Evolutionary conservation across 2,329 filamentous ascomycete genomes (phyloP), one percentile per base, ranked within the genome.

Genomic region (Neofusicoccum parvum): DNA sequence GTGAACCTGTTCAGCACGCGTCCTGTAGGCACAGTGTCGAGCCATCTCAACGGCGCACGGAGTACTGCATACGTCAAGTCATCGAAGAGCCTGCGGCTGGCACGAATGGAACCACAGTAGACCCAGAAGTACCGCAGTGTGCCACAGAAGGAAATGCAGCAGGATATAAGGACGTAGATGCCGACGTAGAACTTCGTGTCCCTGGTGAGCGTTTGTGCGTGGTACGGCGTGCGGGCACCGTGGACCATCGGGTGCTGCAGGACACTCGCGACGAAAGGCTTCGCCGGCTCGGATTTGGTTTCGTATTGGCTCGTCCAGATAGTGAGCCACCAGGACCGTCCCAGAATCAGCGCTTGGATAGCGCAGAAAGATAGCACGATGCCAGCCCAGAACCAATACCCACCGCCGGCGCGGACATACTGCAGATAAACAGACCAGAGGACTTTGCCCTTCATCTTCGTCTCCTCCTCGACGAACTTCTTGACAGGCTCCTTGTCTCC

Each of bases 1-100:
- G 90, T 92, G 74, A 94, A 92, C 1, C 91, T 85, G 77, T 94
- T 94, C 20, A 94, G 80, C 43, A 94, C 86, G 51, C 91, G 86
- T 2, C 91, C 91, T 1, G 92, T 81, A 0, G 92, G 92, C 0
- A 92, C 88, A 0, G 91, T 94, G 72, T 94, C 91, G 43, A 94
- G 83, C 71, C 70, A 74, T 46, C 68, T 53, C 5, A 94, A 81
- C 1, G 90, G 91, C 5, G 91, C 88, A 17, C 89, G 86, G 3
- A 94, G 81, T 11, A 94, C 83, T 0, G 86, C 83, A 69, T 86
- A 87, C 49, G 89, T 86, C 68, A 93, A 84, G 60, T 84, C 84
- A 23, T 87, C 83, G 68, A 93, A 94, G 3, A 94, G 81, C 50
- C 79, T 79, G 45, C 87, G 82, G n/a, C 90, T 92, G 3, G 90